These are phyloP conservation scores for Micractinium conductrix DNA, from an alignment of 139 green algal species.

Conservation along the genomic window DNA sequence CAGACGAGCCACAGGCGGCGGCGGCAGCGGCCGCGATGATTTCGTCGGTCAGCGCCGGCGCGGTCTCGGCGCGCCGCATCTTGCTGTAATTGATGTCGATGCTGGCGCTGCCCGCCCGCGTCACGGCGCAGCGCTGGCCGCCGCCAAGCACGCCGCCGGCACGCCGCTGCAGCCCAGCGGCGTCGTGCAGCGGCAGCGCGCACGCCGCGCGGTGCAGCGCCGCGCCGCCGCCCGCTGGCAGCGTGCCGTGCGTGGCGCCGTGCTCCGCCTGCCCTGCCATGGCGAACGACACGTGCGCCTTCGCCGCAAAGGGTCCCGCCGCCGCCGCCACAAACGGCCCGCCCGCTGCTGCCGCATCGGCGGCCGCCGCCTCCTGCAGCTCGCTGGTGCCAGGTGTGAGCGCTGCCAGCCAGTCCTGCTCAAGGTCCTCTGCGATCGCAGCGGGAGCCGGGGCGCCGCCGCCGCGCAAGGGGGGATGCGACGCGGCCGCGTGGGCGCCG, in stretches of 20 bases:
- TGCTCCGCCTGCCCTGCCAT: background rate
- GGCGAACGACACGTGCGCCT: background rate
- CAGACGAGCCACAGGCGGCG: background rate
- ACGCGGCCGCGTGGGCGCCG: too few relatives aligned
- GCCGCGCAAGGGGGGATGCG: too few relatives aligned
- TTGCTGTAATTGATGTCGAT: background rate
- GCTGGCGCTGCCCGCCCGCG: background rate
- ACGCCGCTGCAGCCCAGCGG: too few relatives aligned
- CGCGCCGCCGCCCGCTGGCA: background rate
- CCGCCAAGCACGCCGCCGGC: background rate
- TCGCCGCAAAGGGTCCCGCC: background rate
- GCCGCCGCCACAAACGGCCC: background rate
- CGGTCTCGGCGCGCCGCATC: background rate
- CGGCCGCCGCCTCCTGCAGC: background rate
- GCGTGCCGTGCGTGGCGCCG: too few relatives aligned
- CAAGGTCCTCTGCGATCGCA: background rate
- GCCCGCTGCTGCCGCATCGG: background rate
- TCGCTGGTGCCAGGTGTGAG: conserved; percentile 6
- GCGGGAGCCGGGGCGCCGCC: background rate
- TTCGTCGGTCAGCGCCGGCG: background rate
- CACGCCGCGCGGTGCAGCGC: too few relatives aligned
- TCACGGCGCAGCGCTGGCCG: background rate
- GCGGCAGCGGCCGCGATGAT: background rate
- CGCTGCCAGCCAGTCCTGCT: conserved; percentile 5
- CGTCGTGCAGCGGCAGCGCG: too few relatives aligned